Evolutionary conservation across 495 filamentous ascomycete genomes (phyloP), one percentile per base, ranked within the genome.

Genomic region (Xanthoparmelia taractica): DNA sequence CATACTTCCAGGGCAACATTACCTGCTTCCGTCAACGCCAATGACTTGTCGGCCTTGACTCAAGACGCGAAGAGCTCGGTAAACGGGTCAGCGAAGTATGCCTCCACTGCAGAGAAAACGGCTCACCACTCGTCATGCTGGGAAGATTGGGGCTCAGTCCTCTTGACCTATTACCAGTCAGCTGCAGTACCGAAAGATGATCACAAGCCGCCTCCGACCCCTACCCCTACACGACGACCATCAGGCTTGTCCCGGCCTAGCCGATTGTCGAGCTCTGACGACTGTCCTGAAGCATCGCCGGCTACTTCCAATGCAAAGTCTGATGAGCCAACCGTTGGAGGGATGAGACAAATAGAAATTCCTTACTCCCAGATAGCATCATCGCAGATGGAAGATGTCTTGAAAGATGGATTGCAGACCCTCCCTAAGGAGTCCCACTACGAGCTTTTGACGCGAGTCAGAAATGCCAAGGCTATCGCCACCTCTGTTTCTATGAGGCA

Each of bases 371-470:
- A 81, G 34, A 76, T 97, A 45, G 76, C 80, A 45, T 78, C 82
- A 12, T 76, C 79, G 0, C 80, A 84, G 8, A 73, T 86, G 36
- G 87, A 92, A 66, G 82, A 88, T 36, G 77, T 96, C 38, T 72
- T 97, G 41, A 79, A 80, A 5, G 77, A 78, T 5, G 81, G 85
- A 40, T 72, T 91, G 5, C 70, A 80, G 11, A 84, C 89, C 40
- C 71, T 96, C 57, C 90, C 93, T 5, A 77, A 84, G 41, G 83
- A 88, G 48, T 78, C 82, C 1, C 85, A 88, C 65, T 97, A 95
- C 72, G 92, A 96, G 63, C 80, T 95, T 29, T 82, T 97, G n/a
- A 85, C 90, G 65, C 87, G 87, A 27, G 72, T 96, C 29, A 87
- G 95, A 41, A 82, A 88, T 38, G 90, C 90, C n/a, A 84, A 88